A percentile compares a stretch with the other conserved stretches of the same genome.
Evolutionary conservation across 2,329 filamentous ascomycete genomes (phyloP).

Genomic region (Trichoderma koningiopsis): DNA sequence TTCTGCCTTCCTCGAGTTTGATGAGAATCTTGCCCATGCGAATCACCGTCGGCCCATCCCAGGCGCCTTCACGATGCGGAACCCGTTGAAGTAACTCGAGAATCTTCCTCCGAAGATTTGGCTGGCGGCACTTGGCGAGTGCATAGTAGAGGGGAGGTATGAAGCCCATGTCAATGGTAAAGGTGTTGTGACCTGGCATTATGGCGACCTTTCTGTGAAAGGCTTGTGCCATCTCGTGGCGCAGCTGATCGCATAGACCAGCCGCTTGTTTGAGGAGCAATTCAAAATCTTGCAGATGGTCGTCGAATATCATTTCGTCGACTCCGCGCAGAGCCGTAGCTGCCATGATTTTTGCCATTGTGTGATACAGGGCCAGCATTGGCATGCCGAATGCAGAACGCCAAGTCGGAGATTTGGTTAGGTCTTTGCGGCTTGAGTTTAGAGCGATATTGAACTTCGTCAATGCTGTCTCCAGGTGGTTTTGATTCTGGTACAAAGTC

Average conservation of each 20-base stretch:
- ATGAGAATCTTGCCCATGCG: slow-evolving; percentile 29
- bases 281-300: not conserved
- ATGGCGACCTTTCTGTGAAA: not conserved
- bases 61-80: slow-evolving; percentile 33
- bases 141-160: slow-evolving; percentile 39
- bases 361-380: slow-evolving; percentile 21
- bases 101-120: slow-evolving; percentile 35
- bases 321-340: slow-evolving; percentile 19
- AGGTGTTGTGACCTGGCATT: slow-evolving; percentile 8
- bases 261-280: slow-evolving; percentile 12
- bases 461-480: slow-evolving; percentile 9
- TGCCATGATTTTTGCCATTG: slow-evolving; percentile 24
- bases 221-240: not conserved
- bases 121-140: slow-evolving; percentile 38
- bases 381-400: slow-evolving; percentile 9
- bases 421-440: not conserved
- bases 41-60: slow-evolving; percentile 29
- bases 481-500: not conserved
- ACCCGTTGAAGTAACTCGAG: slow-evolving; percentile 28
- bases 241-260: slow-evolving; percentile 11
- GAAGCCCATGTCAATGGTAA: slow-evolving; percentile 36
- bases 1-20: slow-evolving; percentile 16
- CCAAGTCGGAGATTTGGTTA: not conserved
- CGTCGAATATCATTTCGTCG: slow-evolving; percentile 25
- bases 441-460: not conserved